Base-by-base conservation (phyloP, 1,284 basidiomycete genomes). In the Wolfiporia cocos region DNA sequence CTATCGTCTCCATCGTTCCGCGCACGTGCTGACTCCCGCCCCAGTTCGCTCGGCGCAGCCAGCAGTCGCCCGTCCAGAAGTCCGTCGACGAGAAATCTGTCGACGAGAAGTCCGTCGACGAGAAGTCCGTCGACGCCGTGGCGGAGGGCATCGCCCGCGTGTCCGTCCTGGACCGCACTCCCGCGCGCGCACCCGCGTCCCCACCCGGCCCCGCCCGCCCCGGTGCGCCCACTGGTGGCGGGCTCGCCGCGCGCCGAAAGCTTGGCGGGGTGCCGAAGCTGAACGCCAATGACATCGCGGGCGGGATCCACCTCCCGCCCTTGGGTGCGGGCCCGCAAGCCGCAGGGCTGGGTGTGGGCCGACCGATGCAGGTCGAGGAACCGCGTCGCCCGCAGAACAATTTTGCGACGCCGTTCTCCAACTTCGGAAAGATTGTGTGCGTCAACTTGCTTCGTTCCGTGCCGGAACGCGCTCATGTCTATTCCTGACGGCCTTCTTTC, bases 371-470 rank as follows among this genome's bases (percentile, higher is more conserved):
- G 67, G 49, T 69, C 58, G 70, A 71, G 44, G 58, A 48, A 15
- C 62, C 59, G 40, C 69, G 72, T 54, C 62, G 68, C 15, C 65
- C 70, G 15, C 66, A 69, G 26, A 51, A 58, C 39, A 65, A 68
- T 45, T 72, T 78, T 52, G 76, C 72, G 45, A 87, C 87, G 19
- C 89, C 91, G 15, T 99, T 99, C 65, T 75, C 85, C 37, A 96
- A 93, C 63, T 97, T 97, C 63, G 81, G 83, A 52, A 92, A 87
- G 68, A 95, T 98, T 56, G 91, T 98, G 87, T 92, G 71, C 46
- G 88, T 75, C 10, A 39, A 18, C 22, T 32, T 34, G 20, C 28
- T 40, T 36, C 26, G 33, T 36, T 41, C 28, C 31, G 26, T 30
- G 24, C 10, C 30, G 26, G 24, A 24, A 21, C 33, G 26, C 22